These are phyloP conservation scores for Henckelia pumila DNA, from an alignment of 257 asterid species.

Conservation along the genomic window DNA sequence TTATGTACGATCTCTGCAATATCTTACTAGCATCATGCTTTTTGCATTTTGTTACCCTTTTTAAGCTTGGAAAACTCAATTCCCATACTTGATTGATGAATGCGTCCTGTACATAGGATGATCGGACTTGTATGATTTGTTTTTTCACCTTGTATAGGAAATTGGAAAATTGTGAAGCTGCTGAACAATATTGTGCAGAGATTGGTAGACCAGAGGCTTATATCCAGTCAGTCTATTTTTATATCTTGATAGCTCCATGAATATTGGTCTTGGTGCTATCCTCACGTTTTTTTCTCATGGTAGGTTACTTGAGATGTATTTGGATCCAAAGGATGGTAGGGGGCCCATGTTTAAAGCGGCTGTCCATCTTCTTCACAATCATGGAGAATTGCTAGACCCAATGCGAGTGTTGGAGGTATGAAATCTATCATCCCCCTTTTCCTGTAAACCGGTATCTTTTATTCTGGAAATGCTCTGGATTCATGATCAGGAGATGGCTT, in stretches of 20 bases:
- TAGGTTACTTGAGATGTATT: slow-evolving; percentile 93
- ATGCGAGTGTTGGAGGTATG: slow-evolving; percentile 83
- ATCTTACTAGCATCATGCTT: not conserved
- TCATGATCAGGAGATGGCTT: not conserved
- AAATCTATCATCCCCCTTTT: slow-evolving; percentile 11
- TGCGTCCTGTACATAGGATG: slow-evolving; percentile 11
- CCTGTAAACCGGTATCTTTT: slow-evolving; percentile 1
- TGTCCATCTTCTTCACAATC: slow-evolving; percentile 87
- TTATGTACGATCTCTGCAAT: not conserved
- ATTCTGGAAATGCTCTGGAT: slow-evolving; percentile 14
- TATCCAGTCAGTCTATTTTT: slow-evolving; percentile 64
- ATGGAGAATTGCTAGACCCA: slow-evolving; percentile 89
- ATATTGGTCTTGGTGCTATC: slow-evolving; percentile 21
- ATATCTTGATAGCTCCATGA: slow-evolving; percentile 26
- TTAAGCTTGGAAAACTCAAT: slow-evolving; percentile 3
- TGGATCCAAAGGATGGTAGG: slow-evolving; percentile 90
- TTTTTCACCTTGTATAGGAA: slow-evolving; percentile 48
- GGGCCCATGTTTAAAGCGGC: slow-evolving; percentile 93
- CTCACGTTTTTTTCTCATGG: slow-evolving; percentile 21
- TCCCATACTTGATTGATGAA: not conserved
- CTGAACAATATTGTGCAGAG: slow-evolving; percentile 93
- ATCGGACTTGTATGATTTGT: not conserved
- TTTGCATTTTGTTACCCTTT: slow-evolving; percentile 4
- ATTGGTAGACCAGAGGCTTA: slow-evolving; percentile 99
- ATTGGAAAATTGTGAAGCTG: slow-evolving; percentile 93